Evolutionary conservation across 1,139 yeast species (phyloP).

Genomic region (Nakaseomyces kungkrabaensis): DNA sequence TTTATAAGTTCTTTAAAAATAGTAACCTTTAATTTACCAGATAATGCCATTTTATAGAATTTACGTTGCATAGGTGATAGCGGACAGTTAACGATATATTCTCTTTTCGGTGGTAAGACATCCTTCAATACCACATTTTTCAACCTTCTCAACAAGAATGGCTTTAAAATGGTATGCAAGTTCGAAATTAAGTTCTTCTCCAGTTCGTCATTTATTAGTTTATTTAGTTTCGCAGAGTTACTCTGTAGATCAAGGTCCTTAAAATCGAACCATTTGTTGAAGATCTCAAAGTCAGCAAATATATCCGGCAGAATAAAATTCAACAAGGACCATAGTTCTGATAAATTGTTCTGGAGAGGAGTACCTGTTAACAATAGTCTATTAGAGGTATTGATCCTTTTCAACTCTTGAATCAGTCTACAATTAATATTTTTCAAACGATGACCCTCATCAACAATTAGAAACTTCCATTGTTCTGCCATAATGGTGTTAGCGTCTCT

Average conservation of each 20-base stretch:
- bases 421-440: conserved; percentile 77
- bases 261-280: conserved; percentile 91
- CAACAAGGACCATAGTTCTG: conserved; percentile 82
- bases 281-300: conserved; percentile 77
- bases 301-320: conserved; percentile 88
- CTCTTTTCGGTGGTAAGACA: conserved; percentile 76
- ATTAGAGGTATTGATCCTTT: conserved; percentile 54
- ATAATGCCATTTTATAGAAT: conserved; percentile 53
- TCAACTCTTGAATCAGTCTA: conserved; percentile 58
- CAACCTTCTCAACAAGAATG: conserved; percentile 73
- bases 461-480: conserved; percentile 55
- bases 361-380: conserved; percentile 82
- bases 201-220: conserved; percentile 48
- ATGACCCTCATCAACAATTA: conserved; percentile 96
- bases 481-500: conserved; percentile 48
- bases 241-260: conserved; percentile 36
- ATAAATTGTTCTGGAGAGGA: conserved; percentile 80
- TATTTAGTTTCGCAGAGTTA: conserved; percentile 33
- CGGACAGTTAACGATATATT: conserved; percentile 68
- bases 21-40: conserved; percentile 35
- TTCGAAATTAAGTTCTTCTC: conserved; percentile 57
- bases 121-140: conserved; percentile 57
- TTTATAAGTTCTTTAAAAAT: conserved; percentile 38
- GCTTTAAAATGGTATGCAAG: conserved; percentile 78
- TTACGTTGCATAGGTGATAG: conserved; percentile 53